Base-by-base conservation (phyloP, 768 basidiomycete genomes). In the Lactarius pseudohatsudake region DNA sequence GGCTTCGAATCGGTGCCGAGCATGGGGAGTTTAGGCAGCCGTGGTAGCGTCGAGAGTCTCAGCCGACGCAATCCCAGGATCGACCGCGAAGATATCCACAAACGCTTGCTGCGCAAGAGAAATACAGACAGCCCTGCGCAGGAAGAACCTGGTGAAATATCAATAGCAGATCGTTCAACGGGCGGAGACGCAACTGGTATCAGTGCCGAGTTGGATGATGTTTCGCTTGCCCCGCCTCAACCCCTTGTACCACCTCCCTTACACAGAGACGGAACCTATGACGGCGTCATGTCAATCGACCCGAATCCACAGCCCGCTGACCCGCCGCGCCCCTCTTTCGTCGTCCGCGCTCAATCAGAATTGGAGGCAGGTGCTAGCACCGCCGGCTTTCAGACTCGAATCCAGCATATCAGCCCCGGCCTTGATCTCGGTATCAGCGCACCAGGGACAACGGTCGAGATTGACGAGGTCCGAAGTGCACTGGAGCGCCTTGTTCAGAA, bases 31-130 rank as follows among this genome's bases (percentile, higher is more conserved):
- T 57, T 74, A 11, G 64, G 68, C 2, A 71, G 69, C 40, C 61
- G 66, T 13, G 65, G 67, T 6, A 71, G 69, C 36, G 58, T 69
- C 20, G 68, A 38, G 4, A 75, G 66, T 70, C 76, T 62, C 71
- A 71, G 67, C 40, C 70, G 74, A 34, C 56, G 69, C 3, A 79
- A 78, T 60, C 78, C 77, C 30, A 78, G 84, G 54, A 85, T 87
- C 64, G 85, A 77, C 61, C 80, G 81, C 34, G 85, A 85, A 61
- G 82, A 83, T 57, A 80, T 88, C 22, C 81, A 83, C 65, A 76
- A 81, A 61, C 79, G 83, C 41, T 72, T 86, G 59, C 70, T 81
- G 72, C 78, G 76, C 58, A 78, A 80, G 69, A 75, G 79, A 64
- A 83, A 82, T 53, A 72, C 75, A 54, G 79, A 84, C 57, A 83